phyloP scores from a whole-genome alignment of 2,329 filamentous ascomycete species.

The Pochonia chlamydosporia region DNA sequence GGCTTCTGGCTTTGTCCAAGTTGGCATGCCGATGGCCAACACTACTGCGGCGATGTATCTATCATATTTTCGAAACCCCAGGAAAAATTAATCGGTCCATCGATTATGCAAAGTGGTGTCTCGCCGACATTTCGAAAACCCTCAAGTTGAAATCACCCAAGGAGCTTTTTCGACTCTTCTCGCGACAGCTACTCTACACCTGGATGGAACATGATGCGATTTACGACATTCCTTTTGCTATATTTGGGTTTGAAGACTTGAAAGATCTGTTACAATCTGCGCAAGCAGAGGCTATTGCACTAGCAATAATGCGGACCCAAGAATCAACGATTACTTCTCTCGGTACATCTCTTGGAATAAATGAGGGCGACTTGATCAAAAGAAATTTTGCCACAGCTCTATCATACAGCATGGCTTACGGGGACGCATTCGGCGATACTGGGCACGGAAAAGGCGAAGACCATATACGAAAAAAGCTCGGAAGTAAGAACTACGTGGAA shows the following conservation, averaged over 20 bases:
- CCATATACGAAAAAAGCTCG: conserved; percentile 63
- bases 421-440: conserved; percentile 20
- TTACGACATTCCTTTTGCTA: conserved; percentile 71
- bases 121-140: conserved; percentile 58
- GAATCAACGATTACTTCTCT: conserved; percentile 57
- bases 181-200: conserved; percentile 82
- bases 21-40: conserved; percentile 83
- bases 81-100: conserved; percentile 61
- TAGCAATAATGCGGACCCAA: conserved; percentile 77
- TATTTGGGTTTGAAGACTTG: conserved; percentile 73
- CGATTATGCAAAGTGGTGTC: conserved; percentile 66
- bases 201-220: conserved; percentile 70
- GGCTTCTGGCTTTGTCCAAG: conserved; percentile 68
- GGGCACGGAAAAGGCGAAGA: conserved; percentile 54
- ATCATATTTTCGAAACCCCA: conserved; percentile 89
- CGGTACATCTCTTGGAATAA: conserved; percentile 47
- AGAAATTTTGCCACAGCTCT: conserved; percentile 70
- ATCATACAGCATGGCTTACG: conserved; percentile 75
- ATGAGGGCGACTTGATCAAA: conserved; percentile 53
- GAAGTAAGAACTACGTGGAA: conserved; percentile 56
- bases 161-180: conserved; percentile 76
- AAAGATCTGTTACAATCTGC: conserved; percentile 63
- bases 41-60: conserved; percentile 78
- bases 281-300: conserved; percentile 70
- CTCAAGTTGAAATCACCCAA: conserved; percentile 61